Evolutionary conservation across 2,329 filamentous ascomycete genomes (phyloP), one percentile per base, ranked within the genome.

Genomic region (Pyricularia grisea): DNA sequence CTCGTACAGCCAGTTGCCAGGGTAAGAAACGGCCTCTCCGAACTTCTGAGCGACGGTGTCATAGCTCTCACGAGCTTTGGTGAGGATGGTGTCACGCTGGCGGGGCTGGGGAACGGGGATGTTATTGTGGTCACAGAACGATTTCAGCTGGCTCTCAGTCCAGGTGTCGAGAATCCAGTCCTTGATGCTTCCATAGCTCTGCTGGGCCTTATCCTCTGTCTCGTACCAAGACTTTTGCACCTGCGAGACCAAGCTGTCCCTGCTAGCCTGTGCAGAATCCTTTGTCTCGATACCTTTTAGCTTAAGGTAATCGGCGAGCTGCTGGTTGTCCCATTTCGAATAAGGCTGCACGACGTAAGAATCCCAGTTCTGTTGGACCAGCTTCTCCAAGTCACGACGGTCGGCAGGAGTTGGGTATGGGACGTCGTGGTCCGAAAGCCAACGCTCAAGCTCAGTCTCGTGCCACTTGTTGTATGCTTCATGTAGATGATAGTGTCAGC

Each of bases 391-490:
- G 73, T 97, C 93, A 81, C 95, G 97, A 76, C 95, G 93, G 80
- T 97, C 93, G 66, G 94, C 89, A 12, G 94, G 88, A 12, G 88
- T 90, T n/a, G 95, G 93, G 78, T 97, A 93, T 11, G 94, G 93
- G 70, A 99, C 85, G 78, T 94, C 88, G 81, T 98, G 87, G 78
- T 99, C 95, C 33, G 92, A 92, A 67, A 99, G 88, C 95, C 95
- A 99, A 76, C 94, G 88, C 83, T 99, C 94, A 33, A 99, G 88
- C 85, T 99, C 95, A 27, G 92, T 97, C 84, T 98, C 90, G 76
- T 98, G 94, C 95, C 95, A 99, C 79, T 95, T 97, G 82, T 98
- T 97, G 85, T 98, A 98, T 20, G 90, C 94, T 97, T 76, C 5
- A 36, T 14, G 66, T 73, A 70, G 69, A 70, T 65, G 66, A 65